A percentile compares a stretch with the other conserved stretches of the same genome.
phyloP scores from a whole-genome alignment of 202 grass and related monocot species.

The Schoenoplectus tabernaemontani region DNA sequence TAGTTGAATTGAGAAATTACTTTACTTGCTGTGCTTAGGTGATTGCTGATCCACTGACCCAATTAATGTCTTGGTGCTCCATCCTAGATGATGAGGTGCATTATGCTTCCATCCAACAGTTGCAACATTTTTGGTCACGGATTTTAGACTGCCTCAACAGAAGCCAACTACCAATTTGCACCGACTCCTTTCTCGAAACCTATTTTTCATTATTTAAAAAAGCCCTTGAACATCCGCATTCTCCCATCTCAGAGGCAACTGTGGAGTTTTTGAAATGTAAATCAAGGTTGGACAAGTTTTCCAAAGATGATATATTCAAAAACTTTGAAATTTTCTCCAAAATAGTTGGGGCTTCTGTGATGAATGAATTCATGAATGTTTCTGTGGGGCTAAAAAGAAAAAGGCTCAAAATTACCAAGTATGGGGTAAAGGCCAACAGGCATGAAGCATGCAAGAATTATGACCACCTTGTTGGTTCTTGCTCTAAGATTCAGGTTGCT shows the following conservation, averaged over 20 bases:
- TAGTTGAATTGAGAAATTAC: not conserved
- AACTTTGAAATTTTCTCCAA: not conserved
- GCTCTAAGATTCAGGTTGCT: not conserved
- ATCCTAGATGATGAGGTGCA: constrained; percentile 20
- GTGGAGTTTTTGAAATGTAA: constrained; percentile 21
- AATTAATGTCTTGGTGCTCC: constrained; percentile 37
- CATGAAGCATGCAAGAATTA: not conserved
- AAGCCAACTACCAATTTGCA: constrained; percentile 29
- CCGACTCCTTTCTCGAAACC: constrained; percentile 29
- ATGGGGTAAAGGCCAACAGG: constrained; percentile 26
- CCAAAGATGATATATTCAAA: not conserved
- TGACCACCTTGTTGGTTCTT: not conserved
- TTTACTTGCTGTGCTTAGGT: constrained; percentile 29
- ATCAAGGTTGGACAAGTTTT: constrained; percentile 18
- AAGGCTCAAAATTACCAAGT: constrained; percentile 39
- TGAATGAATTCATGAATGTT: constrained; percentile 27
- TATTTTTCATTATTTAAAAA: constrained; percentile 36
- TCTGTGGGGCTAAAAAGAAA: constrained; percentile 32
- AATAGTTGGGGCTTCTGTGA: not conserved
- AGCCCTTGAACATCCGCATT: constrained; percentile 32
- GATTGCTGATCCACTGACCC: constrained; percentile 39
- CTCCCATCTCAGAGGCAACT: constrained; percentile 37
- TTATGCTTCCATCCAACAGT: constrained; percentile 28
- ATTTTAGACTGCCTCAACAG: constrained; percentile 32
- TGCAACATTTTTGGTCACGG: constrained; percentile 44